A percentile compares a stretch with the other conserved stretches of the same genome.
These are phyloP conservation scores for Chlorella sp. DNA, from an alignment of 139 green algal genomes.

Conservation along the genomic window DNA sequence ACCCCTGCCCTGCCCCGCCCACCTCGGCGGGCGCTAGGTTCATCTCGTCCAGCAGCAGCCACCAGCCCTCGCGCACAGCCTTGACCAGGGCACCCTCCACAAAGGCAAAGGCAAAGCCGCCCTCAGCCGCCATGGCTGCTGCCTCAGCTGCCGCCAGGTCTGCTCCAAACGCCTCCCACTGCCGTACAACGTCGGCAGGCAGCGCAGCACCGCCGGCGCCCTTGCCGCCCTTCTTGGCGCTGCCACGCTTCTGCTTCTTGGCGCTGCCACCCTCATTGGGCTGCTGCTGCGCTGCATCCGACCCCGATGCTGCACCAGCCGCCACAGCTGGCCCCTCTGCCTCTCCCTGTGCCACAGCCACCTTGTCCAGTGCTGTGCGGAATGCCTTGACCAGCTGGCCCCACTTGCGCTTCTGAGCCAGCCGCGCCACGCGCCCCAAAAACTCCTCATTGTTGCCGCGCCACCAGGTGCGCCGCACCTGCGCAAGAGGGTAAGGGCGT, in stretches of 20 bases:
- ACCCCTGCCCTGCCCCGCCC: not conserved
- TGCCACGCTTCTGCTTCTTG: slow-evolving; percentile 3
- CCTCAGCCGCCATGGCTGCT: slow-evolving; percentile 70
- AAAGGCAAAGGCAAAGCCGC: slow-evolving; percentile 94
- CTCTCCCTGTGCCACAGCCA: slow-evolving; percentile 4
- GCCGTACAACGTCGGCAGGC: slow-evolving; percentile 16
- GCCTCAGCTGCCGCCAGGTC: slow-evolving; percentile 80
- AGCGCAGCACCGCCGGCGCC: not conserved
- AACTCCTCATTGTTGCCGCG: slow-evolving; percentile 91
- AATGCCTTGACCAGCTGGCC: slow-evolving; percentile 88
- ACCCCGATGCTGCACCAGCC: not conserved
- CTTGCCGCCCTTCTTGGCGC: slow-evolving; percentile 4
- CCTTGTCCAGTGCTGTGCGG: slow-evolving; percentile 71
- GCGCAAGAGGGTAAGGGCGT: no score
- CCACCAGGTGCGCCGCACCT: slow-evolving; percentile 56
- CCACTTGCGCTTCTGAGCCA: slow-evolving; percentile 90
- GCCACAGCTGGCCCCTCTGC: not conserved
- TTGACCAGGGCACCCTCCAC: slow-evolving; percentile 92
- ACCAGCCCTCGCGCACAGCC: slow-evolving; percentile 91
- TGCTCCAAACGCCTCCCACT: slow-evolving; percentile 78
- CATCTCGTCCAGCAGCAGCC: slow-evolving; percentile 98
- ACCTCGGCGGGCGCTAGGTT: slow-evolving; percentile 91
- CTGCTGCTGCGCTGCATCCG: not conserved
- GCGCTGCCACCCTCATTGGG: not conserved
- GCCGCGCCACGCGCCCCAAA: slow-evolving; percentile 69